Percentiles rank a stretch among this genome's conserved stretches.
phyloP scores from a whole-genome alignment of 2,329 filamentous ascomycete species.

The Lachnellula suecica region DNA sequence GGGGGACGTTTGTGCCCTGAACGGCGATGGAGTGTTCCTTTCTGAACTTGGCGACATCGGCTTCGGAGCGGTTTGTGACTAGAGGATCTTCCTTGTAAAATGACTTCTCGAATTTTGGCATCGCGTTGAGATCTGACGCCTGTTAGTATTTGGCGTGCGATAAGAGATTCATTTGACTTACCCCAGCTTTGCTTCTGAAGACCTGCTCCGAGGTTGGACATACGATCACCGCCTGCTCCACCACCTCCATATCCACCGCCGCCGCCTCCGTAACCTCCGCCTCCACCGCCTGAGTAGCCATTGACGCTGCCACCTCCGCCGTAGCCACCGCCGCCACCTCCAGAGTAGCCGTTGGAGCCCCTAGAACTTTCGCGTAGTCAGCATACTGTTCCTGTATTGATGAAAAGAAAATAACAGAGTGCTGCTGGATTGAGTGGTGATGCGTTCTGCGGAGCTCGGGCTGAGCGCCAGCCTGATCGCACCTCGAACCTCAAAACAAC shows the following conservation, averaged over 20 bases:
- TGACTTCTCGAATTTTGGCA: conserved; percentile 98
- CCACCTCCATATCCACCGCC: conserved; percentile 43
- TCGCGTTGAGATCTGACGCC: conserved; percentile 63
- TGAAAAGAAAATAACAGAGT: conserved; percentile 16
- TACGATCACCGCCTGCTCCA: conserved; percentile 82
- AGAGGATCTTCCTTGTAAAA: conserved; percentile 96
- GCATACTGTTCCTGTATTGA: conserved; percentile 21
- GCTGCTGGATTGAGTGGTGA: conserved; percentile 21
- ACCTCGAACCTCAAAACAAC: conserved; percentile 31
- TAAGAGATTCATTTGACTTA: conserved; percentile 43
- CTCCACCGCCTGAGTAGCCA: conserved; percentile 32
- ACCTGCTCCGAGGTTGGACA: conserved; percentile 85
- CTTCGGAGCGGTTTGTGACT: conserved; percentile 70
- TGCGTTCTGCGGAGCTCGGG: conserved; percentile 9
- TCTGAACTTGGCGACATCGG: conserved; percentile 87
- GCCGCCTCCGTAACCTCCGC: conserved; percentile 42
- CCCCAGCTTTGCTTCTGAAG: conserved; percentile 89
- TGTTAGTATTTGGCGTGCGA: conserved; percentile 12
- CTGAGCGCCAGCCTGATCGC: conserved; percentile 21
- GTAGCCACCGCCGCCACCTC: conserved; percentile 37
- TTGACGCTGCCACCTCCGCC: too few species aligned
- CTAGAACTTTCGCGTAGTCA: conserved; percentile 34
- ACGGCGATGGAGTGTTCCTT: conserved; percentile 82
- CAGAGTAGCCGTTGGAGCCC: conserved; percentile 36
- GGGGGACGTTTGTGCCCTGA: conserved; percentile 77